phyloP scores from a whole-genome alignment of 2,329 filamentous ascomycete genomes.

The Trichoderma aggressivum region DNA sequence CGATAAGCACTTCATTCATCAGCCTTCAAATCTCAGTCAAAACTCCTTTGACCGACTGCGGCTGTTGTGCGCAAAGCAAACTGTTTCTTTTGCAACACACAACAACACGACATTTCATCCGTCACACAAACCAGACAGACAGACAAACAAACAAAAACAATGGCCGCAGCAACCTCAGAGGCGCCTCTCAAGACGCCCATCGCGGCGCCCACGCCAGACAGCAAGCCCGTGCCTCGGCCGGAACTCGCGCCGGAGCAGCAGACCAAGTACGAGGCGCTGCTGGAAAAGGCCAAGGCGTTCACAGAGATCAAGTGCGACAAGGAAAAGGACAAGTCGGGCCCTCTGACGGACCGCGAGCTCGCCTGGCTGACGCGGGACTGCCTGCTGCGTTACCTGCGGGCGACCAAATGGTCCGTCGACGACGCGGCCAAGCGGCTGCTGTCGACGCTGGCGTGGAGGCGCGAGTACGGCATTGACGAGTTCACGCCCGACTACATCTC shows the following conservation, averaged over 20 bases:
- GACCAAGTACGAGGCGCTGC: constrained; percentile 74
- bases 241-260: constrained; percentile 73
- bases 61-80: background rate
- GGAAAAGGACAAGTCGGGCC: constrained; percentile 56
- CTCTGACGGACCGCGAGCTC: constrained; percentile 74
- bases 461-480: constrained; percentile 80
- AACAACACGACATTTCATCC: background rate
- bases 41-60: background rate
- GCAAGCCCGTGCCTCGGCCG: constrained; percentile 54
- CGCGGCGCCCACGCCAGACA: constrained; percentile 49
- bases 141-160: background rate
- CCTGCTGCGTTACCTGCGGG: constrained; percentile 85
- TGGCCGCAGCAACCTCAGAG: background rate
- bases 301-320: constrained; percentile 58
- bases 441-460: constrained; percentile 79
- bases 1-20: background rate
- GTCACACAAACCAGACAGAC: no score
- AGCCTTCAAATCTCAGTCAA: background rate
- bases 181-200: constrained; percentile 16
- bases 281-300: constrained; percentile 69
- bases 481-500: constrained; percentile 85
- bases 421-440: constrained; percentile 77
- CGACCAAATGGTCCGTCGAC: constrained; percentile 81
- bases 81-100: background rate
- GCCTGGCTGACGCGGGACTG: constrained; percentile 93